These are phyloP conservation scores for Berberis vulgaris DNA, from an alignment of 164 flowering plant species.

Conservation along the genomic window DNA sequence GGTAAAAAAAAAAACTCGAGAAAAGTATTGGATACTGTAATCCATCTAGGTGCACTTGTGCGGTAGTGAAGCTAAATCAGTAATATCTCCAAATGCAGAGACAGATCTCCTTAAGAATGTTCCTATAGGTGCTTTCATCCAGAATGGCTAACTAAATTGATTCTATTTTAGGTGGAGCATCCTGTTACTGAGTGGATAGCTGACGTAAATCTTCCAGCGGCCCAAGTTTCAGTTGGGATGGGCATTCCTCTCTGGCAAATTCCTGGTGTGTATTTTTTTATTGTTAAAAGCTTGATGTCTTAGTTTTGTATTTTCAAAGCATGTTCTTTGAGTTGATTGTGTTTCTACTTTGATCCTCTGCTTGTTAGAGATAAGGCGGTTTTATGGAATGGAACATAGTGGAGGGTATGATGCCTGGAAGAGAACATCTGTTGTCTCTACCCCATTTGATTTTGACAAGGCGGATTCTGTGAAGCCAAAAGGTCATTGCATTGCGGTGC, in stretches of 20 bases:
- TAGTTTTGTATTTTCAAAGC: too few relatives aligned
- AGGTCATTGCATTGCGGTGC: slow-evolving; percentile 99
- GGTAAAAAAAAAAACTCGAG: too few relatives aligned
- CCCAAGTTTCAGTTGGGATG: slow-evolving; percentile 99
- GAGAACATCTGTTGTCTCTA: slow-evolving; percentile 61
- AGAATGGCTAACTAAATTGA: background rate
- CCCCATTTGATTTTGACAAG: slow-evolving; percentile 93
- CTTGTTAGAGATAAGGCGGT: slow-evolving; percentile 75
- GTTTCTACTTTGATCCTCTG: too few relatives aligned
- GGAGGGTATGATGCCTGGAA: slow-evolving; percentile 98
- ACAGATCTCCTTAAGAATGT: too few relatives aligned
- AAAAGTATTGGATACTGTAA: too few relatives aligned
- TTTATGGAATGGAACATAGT: slow-evolving; percentile 85
- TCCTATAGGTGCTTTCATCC: background rate
- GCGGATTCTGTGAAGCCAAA: slow-evolving; percentile 88
- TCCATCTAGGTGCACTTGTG: too few relatives aligned
- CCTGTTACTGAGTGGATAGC: slow-evolving; percentile 99
- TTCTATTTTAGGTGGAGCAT: slow-evolving; percentile 82
- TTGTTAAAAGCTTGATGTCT: background rate
- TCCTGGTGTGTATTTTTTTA: slow-evolving; percentile 51
- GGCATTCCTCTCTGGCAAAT: slow-evolving; percentile 99
- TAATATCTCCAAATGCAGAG: too few relatives aligned
- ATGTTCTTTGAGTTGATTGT: too few relatives aligned
- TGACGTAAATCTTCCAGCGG: slow-evolving; percentile 92
- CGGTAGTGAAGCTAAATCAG: too few relatives aligned